Evolutionary conservation across 228 moss, liverwort and hornwort genomes (phyloP), one percentile per base, ranked within the genome.

Genomic region (Sphagnum magellanicum): DNA sequence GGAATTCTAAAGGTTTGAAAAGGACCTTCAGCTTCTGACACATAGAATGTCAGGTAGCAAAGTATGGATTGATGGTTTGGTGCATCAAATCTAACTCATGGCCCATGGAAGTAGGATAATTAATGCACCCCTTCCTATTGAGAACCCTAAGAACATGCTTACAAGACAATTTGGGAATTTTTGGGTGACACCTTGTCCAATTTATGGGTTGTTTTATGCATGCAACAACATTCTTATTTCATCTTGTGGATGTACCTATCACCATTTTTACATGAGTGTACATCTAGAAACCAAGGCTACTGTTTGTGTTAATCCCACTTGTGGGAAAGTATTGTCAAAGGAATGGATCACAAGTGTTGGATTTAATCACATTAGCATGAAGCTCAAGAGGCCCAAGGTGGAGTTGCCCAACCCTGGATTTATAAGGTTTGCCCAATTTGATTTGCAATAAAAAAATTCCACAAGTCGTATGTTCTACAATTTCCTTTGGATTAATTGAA

Each of bases 221-320:
- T 13, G 16, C 52, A 51, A 51, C 13, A 67, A 67, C 16, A 67
- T 67, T 51, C 5, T 67, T 11, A 0, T 67, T 53, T 51, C 66
- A 13, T 67, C 66, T 12, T 67, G 49, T 67, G 50, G 66, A 13
- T 67, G 51, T 8, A 67, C 51, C 6, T 67, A 67, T 52, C 49
- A 67, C 16, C 4, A 12, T 8, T 67, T 67, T 5, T 67, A 4
- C 13, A 51, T 51, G 66, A 3, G 50, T 32, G 15, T 67, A 67
- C 66, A 67, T 67, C 5, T 67, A 0, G 11, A 4, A 0, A 52
- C 32, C 32, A 32, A 67, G 16, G 4, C 14, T 52, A 67, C 0
- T 51, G 52, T 48, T 67, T 67, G 51, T 67, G 66, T 13, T 49
- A 15, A 5, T n/a, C 50, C 51, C n/a, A 50, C 51, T 1, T 52